Conservation (phyloP, 139 green algal species). For the Astrephomene gubernaculifera region DNA sequence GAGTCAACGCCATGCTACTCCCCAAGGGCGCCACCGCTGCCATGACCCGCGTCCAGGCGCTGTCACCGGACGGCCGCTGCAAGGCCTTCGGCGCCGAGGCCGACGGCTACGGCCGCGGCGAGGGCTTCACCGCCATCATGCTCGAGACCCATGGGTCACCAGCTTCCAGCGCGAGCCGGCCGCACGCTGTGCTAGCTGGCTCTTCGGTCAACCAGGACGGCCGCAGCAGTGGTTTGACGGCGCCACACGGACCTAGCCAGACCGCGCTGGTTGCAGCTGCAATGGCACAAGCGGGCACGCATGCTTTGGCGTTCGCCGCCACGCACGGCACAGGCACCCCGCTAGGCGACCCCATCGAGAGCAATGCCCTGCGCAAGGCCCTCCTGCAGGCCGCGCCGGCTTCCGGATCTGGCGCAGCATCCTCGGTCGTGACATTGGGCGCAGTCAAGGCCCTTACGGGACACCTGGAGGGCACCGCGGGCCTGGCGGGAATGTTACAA, state of each 20-base stretch:
- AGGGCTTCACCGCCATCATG: conserved; percentile 74
- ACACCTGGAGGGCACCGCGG: conserved; percentile 84
- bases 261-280: conserved; percentile 68
- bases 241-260: conserved; percentile 85
- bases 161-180: not conserved
- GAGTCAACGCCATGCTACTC: conserved; percentile 84
- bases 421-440: conserved; percentile 40
- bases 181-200: conserved; percentile 65
- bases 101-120: conserved; percentile 89
- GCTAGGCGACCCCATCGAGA: conserved; percentile 89
- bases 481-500: conserved; percentile 81
- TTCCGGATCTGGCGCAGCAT: not conserved
- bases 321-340: conserved; percentile 78
- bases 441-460: conserved; percentile 79
- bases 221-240: conserved; percentile 86
- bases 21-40: conserved; percentile 69
- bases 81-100: conserved; percentile 86
- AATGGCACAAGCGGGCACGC: conserved; percentile 49
- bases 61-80: conserved; percentile 81
- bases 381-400: conserved; percentile 15
- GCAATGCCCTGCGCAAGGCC: conserved; percentile 74
- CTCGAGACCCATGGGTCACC: conserved; percentile 55
- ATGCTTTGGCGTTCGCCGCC: conserved; percentile 46
- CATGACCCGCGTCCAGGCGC: conserved; percentile 74
- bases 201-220: conserved; percentile 93